phyloP scores from a whole-genome alignment of 2,329 filamentous ascomycete genomes.

The Cadophora malorum region DNA sequence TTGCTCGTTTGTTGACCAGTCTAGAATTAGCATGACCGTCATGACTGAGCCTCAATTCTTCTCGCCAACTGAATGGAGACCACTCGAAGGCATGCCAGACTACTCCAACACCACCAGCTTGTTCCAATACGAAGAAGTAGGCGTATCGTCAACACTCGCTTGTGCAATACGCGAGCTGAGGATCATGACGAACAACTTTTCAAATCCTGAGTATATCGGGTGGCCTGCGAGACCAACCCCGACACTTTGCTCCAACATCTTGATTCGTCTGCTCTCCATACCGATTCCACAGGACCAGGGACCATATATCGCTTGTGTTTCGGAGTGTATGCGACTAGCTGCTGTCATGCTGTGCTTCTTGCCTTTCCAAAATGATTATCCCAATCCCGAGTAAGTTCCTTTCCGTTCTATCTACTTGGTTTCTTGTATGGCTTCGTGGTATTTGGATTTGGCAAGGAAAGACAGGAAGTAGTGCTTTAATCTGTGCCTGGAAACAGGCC shows the following conservation, averaged over 20 bases:
- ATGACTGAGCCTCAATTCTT: conserved; percentile 20
- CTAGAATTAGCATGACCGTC: conserved; percentile 23
- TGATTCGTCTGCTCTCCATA: conserved; percentile 15
- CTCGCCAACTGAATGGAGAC: not conserved
- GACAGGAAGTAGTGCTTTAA: not conserved
- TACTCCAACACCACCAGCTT: conserved; percentile 2
- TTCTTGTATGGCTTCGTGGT: not conserved
- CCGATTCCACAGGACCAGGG: conserved; percentile 22
- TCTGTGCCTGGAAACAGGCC: not conserved
- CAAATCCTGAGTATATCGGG: conserved; percentile 6
- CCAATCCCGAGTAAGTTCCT: conserved; percentile 16
- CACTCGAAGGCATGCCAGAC: conserved; percentile 7
- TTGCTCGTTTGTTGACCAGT: not conserved
- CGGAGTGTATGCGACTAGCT: conserved; percentile 20
- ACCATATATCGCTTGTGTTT: conserved; percentile 8
- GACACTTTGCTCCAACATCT: conserved; percentile 17
- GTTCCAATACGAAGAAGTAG: conserved; percentile 4
- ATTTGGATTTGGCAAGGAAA: not conserved
- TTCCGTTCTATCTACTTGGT: not conserved
- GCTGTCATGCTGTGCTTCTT: conserved; percentile 14
- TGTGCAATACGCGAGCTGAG: conserved; percentile 7
- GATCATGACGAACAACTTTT: conserved; percentile 10
- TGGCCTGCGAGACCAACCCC: conserved; percentile 19
- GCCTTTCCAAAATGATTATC: conserved; percentile 23
- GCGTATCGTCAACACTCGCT: conserved; percentile 7